phyloP scores from a whole-genome alignment of 1,284 basidiomycete species.

The Sporisorium sorghi region DNA sequence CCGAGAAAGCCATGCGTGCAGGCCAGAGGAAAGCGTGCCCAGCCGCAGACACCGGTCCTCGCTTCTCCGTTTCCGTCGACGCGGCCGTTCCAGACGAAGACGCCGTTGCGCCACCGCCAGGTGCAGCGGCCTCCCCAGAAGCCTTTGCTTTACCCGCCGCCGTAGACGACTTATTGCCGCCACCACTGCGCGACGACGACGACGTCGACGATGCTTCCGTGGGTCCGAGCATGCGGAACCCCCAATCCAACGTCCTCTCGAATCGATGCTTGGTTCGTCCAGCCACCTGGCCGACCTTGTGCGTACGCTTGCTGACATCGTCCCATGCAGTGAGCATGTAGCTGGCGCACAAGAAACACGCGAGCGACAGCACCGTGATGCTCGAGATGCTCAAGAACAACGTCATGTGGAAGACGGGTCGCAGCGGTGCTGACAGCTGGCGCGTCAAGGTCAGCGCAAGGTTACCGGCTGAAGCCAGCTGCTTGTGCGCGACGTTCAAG shows the following conservation, averaged over 20 bases:
- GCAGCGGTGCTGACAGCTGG: constrained; percentile 55
- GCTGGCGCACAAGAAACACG: constrained; percentile 53
- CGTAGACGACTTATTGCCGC: background rate
- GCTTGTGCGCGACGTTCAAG: constrained; percentile 56
- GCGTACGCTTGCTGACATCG: constrained; percentile 45
- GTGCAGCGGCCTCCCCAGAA: background rate
- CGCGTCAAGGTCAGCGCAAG: constrained; percentile 57
- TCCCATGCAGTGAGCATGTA: constrained; percentile 62
- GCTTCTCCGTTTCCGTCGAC: background rate
- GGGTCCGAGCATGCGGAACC: constrained; percentile 40
- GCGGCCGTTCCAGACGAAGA: background rate
- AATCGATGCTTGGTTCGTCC: constrained; percentile 39
- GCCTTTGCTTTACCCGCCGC: background rate
- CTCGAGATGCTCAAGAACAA: constrained; percentile 60
- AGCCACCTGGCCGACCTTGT: constrained; percentile 39
- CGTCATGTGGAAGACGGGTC: constrained; percentile 57
- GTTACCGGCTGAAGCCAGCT: constrained; percentile 54
- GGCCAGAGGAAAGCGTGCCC: constrained; percentile 30
- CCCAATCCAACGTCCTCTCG: constrained; percentile 48
- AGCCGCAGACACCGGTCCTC: constrained; percentile 12
- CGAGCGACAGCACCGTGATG: constrained; percentile 53
- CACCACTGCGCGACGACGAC: background rate
- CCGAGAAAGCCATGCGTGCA: constrained; percentile 34
- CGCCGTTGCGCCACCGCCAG: background rate
- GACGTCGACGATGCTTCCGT: too few relatives aligned